Evolutionary conservation across 192 early-diverging fungal species (phyloP).

Genomic region (Neocallimastix lanati): DNA sequence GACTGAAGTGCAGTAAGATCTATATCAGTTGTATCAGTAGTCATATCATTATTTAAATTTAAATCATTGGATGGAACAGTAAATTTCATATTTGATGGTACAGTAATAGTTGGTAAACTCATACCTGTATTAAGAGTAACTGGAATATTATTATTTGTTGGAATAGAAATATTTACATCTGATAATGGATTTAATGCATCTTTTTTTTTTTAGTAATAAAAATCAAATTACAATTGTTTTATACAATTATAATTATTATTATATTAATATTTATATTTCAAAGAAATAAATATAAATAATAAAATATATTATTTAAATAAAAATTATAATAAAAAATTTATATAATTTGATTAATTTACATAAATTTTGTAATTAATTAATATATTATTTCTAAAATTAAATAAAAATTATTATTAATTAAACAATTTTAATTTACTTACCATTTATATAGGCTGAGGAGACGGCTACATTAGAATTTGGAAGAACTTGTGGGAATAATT

Average conservation of each 20-base stretch:
- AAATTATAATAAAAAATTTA: no score
- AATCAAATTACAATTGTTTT: no score
- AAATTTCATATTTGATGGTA: background rate
- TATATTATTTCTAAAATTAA: no score
- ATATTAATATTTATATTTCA: no score
- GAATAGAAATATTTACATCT: background rate
- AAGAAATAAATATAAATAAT: no score
- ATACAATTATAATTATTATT: no score
- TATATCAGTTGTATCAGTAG: background rate
- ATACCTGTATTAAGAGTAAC: background rate
- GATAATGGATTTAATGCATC: background rate
- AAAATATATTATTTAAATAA: no score
- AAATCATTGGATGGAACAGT: background rate
- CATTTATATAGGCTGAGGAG: background rate
- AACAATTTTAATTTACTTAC: background rate
- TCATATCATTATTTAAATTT: background rate
- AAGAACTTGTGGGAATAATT: background rate
- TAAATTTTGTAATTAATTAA: no score
- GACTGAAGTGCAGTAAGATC: background rate
- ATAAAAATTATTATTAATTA: no score
- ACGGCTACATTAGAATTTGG: background rate
- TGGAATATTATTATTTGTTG: background rate
- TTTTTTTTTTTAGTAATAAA: background rate
- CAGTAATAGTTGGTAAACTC: background rate
- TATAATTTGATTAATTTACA: no score